Base-by-base conservation (phyloP, 2,329 filamentous ascomycete species). In the Aspergillus spinulosporus region DNA sequence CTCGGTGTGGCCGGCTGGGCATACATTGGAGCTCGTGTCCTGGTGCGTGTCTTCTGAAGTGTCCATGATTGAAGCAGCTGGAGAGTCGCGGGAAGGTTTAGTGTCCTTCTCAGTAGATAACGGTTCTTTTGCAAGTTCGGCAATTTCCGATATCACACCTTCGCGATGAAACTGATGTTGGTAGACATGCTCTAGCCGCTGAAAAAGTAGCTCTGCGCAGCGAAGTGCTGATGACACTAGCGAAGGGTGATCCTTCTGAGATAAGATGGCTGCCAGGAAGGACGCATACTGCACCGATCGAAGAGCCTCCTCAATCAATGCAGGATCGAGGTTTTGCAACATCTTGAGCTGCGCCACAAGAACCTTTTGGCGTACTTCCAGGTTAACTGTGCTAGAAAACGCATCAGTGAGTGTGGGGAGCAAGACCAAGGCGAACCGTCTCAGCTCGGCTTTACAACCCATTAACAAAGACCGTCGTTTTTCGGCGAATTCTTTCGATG, bases 81-180 rank as follows among this genome's bases (percentile, higher is more conserved):
- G 54, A 3, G 58, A 44, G 28, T 67, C 65, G 2, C 48, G 43
- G 0, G 55, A 21, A 1, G 28, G 31, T 50, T 58, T 61, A 9
- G 2, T 48, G 15, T 64, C 58, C 45, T 65, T 64, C 31, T 69
- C 67, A 4, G 58, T 60, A 2, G 72, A 69, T 6, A 74, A 59
- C 4, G 66, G 61, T 26, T 66, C 68, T 54, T 81, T 81, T 0
- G 91, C 88, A 32, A 99, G 79, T 68, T 92, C 93, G 31, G 86
- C 82, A 50, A 99, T 95, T 71, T 99, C 93, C 1, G 88, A 82
- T 64, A 97, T 92, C 43, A 99, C 94, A 36, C 94, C 94, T 75
- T 99, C 95, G 0, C 94, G 89, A 69, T 99, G 96, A 64, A 99
- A 93, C 66, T 99, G 95, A 66, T 97, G 96, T 28, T 90, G 87